phyloP scores from a whole-genome alignment of 192 early-diverging fungal species.

The Allomyces javanicus region DNA sequence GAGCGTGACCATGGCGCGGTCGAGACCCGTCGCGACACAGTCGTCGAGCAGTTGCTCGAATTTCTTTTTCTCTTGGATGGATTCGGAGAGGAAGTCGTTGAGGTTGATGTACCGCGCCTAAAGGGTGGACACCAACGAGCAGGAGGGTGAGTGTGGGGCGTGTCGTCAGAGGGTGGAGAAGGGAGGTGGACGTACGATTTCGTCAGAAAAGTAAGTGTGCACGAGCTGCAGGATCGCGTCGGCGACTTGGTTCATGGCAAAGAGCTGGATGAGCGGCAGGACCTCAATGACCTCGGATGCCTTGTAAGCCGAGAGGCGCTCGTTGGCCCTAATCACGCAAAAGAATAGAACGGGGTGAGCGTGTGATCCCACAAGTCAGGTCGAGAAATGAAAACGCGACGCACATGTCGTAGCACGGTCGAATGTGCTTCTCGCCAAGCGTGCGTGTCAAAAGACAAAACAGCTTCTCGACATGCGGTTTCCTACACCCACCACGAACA shows the following conservation, averaged over 20 bases:
- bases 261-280: constrained; percentile 57
- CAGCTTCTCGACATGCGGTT: constrained; percentile 52
- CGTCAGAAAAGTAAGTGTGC: constrained; percentile 73
- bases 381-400: not conserved
- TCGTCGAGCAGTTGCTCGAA: constrained; percentile 79
- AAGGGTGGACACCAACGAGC: too few relatives aligned
- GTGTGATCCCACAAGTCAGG: not conserved
- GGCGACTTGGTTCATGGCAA: constrained; percentile 82
- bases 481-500: too few relatives aligned
- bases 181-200: too few relatives aligned
- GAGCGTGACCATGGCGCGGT: constrained; percentile 62
- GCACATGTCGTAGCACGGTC: constrained; percentile 39
- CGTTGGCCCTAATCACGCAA: constrained; percentile 16
- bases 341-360: too few relatives aligned
- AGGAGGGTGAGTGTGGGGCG: too few relatives aligned
- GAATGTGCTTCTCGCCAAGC: constrained; percentile 53
- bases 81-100: constrained; percentile 72
- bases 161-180: too few relatives aligned
- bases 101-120: constrained; percentile 57
- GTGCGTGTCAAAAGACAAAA: constrained; percentile 53
- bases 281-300: constrained; percentile 23
- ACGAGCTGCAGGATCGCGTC: constrained; percentile 89
- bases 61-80: constrained; percentile 77
- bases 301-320: constrained; percentile 22
- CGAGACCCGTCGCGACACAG: constrained; percentile 74